A percentile compares a stretch with the other conserved stretches of the same genome.
These are phyloP conservation scores for Dunaliella primolecta DNA, from an alignment of 139 green algal genomes.

Conservation along the genomic window DNA sequence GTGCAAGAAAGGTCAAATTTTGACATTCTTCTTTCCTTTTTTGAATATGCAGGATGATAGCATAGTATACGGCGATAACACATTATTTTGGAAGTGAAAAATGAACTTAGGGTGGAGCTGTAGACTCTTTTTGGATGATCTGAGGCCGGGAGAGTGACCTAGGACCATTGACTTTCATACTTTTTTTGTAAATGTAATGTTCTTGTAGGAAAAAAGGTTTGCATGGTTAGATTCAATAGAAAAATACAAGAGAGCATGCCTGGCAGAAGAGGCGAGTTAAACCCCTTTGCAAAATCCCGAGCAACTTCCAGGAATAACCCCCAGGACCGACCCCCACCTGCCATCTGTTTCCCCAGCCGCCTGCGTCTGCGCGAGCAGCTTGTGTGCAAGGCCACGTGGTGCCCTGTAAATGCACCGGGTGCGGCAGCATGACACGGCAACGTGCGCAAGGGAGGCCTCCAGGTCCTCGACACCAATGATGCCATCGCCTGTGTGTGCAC, in stretches of 20 bases:
- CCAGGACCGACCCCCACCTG: too few species aligned
- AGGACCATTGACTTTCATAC: too few species aligned
- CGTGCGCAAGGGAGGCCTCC: constrained; percentile 37
- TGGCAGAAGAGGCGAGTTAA: background rate
- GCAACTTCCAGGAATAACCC: background rate
- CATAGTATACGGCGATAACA: too few species aligned
- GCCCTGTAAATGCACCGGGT: constrained; percentile 43
- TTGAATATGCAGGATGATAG: too few species aligned
- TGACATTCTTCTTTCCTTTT: too few species aligned
- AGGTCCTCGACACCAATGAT: constrained; percentile 51
- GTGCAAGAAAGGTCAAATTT: too few species aligned
- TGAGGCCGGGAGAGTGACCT: too few species aligned
- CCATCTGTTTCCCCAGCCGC: background rate
- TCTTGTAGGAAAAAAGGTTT: background rate
- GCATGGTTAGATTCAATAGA: background rate
- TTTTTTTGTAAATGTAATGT: too few species aligned
- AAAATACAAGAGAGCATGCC: background rate
- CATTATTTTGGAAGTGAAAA: too few species aligned
- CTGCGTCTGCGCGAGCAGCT: constrained; percentile 21
- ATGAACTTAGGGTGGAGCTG: too few species aligned
- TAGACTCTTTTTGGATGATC: too few species aligned
- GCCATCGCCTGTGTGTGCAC: constrained; percentile 53
- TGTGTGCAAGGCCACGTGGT: background rate
- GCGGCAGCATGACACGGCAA: constrained; percentile 47
- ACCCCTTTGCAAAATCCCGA: background rate